phyloP scores from a whole-genome alignment of 2,329 filamentous ascomycete genomes.

The Sporothrix globosa region DNA sequence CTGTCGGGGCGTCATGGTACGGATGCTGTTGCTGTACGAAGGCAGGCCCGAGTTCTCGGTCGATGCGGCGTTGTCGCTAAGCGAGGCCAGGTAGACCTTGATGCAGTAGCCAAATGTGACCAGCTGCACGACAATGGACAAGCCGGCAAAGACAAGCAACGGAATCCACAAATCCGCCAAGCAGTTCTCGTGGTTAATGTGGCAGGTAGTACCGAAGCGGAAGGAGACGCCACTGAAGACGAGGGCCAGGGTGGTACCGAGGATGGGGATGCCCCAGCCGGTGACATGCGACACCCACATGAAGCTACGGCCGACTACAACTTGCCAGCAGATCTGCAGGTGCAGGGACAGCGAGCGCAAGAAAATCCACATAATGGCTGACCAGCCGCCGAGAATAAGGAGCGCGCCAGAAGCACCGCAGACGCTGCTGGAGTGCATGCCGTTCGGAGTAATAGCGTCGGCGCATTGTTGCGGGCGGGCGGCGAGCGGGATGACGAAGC shows the following conservation, averaged over 20 bases:
- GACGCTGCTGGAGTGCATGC: constrained; percentile 78
- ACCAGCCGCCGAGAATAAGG: constrained; percentile 82
- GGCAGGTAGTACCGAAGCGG: constrained; percentile 87
- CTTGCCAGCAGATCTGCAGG: constrained; percentile 97
- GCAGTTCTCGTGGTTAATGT: constrained; percentile 88
- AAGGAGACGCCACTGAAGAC: constrained; percentile 90
- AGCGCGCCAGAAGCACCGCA: constrained; percentile 90
- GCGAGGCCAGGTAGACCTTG: constrained; percentile 86
- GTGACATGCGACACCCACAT: constrained; percentile 80
- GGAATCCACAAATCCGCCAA: constrained; percentile 90
- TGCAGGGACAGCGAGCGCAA: constrained; percentile 88
- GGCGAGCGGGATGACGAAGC: constrained; percentile 86
- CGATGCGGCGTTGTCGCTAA: constrained; percentile 71
- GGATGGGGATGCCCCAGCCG: constrained; percentile 81
- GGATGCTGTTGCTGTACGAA: constrained; percentile 74
- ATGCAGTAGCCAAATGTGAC: constrained; percentile 89
- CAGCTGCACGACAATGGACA: constrained; percentile 79
- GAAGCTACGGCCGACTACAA: constrained; percentile 83
- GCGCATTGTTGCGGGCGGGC: constrained; percentile 79
- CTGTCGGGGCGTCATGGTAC: constrained; percentile 78
- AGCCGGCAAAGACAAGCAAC: constrained; percentile 73
- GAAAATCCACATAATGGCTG: constrained; percentile 86
- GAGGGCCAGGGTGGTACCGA: constrained; percentile 75
- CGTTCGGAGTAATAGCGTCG: constrained; percentile 88
- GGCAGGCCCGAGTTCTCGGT: constrained; percentile 74